These are phyloP conservation scores for Pythium phragmiticola DNA, from an alignment of 352 stramenopile genomes.

Conservation along the genomic window DNA sequence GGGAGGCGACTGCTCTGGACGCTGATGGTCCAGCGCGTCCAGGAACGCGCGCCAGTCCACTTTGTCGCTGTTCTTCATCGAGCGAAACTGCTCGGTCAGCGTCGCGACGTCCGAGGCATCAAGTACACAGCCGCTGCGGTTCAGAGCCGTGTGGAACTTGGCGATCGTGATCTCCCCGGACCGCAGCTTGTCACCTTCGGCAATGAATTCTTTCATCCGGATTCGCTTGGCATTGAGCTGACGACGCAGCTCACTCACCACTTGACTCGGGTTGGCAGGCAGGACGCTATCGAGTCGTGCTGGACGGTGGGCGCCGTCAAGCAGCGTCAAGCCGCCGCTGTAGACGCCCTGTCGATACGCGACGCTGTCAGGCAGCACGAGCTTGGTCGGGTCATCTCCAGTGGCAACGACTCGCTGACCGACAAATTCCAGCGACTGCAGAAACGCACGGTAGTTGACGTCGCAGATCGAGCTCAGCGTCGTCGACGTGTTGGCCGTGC, in stretches of 20 bases:
- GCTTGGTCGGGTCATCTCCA: constrained; percentile 22
- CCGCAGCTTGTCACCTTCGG: constrained; percentile 76
- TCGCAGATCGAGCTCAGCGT: constrained; percentile 76
- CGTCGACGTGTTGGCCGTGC: constrained; percentile 32
- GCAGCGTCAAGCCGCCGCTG: constrained; percentile 28
- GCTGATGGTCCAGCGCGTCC: constrained; percentile 41
- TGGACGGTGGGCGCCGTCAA: constrained; percentile 35
- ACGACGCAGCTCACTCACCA: constrained; percentile 59
- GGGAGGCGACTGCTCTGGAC: background rate
- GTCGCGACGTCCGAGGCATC: constrained; percentile 63
- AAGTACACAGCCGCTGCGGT: constrained; percentile 71
- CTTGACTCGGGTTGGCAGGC: constrained; percentile 35
- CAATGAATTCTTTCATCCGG: constrained; percentile 82
- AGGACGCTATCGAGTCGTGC: constrained; percentile 29
- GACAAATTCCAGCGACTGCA: constrained; percentile 61
- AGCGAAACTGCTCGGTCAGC: constrained; percentile 63
- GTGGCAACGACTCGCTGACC: constrained; percentile 22
- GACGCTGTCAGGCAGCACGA: constrained; percentile 52
- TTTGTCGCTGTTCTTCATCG: constrained; percentile 59
- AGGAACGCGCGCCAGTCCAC: constrained; percentile 82
- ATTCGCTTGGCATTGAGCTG: constrained; percentile 67
- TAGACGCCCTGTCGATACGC: constrained; percentile 64
- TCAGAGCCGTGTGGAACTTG: constrained; percentile 86
- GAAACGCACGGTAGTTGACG: constrained; percentile 82
- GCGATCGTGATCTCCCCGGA: constrained; percentile 78